Evolutionary conservation across 495 filamentous ascomycete genomes (phyloP), one percentile per base, ranked within the genome.

Genomic region (Aspergillus ellipticus): DNA sequence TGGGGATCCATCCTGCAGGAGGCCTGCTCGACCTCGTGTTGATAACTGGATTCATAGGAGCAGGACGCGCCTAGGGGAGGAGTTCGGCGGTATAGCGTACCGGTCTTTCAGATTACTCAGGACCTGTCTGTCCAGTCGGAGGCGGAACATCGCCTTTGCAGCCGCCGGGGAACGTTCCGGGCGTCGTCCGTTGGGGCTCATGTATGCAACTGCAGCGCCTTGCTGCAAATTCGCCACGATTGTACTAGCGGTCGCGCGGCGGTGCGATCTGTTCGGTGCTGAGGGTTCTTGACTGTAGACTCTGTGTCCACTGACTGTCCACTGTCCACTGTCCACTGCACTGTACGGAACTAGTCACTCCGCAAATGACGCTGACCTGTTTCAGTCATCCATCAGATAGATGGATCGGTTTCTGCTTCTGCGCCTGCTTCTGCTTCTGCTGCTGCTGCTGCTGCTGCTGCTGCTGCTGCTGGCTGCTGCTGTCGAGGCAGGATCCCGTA

Each of bases 151-250:
- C 35, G 35, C 35, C 35, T 39, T 39, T 39, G 35, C 35, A 39
- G 45, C 58, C 43, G 49, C 58, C 53, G 58, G 58, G 53, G 53
- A 56, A 56, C 58, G 35, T 60, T 53, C 58, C 58, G 58, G 57
- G 51, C 37, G 28, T 49, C 55, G 33, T 57, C 56, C 37, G 57
- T 55, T 56, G 57, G 57, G 57, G 57, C 57, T 56, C 53, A 60
- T 60, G 57, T 60, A 56, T 53, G 46, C 51, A 42, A 20, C 57
- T 53, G 49, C 58, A 56, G 45, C 45, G 45, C 53, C 43, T 55
- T 55, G 47, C 53, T 55, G 53, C 53, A 49, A 48, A 57, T 51
- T 46, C 49, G 46, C 57, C 53, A 55, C 48, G 53, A 55, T 59
- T 52, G 47, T 54, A 46, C 43, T 46, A 54, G 52, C 48, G 51